These are phyloP conservation scores for Leccinum aurantiacum DNA, from an alignment of 768 basidiomycete genomes.

Conservation along the genomic window DNA sequence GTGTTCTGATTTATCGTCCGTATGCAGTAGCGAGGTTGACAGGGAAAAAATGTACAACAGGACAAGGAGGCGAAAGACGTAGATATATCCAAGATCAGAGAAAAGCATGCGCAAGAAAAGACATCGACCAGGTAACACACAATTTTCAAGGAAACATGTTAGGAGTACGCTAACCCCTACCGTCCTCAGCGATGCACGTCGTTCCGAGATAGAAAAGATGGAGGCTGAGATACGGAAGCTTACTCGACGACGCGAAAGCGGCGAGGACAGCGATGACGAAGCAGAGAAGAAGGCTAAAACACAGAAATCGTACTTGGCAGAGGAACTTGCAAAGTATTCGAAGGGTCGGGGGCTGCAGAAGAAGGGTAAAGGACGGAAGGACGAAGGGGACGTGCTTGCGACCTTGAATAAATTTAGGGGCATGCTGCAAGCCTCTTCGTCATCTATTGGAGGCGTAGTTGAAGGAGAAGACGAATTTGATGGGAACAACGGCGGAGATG, in stretches of 20 bases:
- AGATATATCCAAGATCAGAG: conserved; percentile 72
- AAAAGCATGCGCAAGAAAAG: conserved; percentile 72
- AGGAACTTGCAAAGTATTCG: conserved; percentile 81
- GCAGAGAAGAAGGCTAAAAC: conserved; percentile 58
- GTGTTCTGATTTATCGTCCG: neutral
- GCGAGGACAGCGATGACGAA: conserved; percentile 65
- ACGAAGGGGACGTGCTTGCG: conserved; percentile 71
- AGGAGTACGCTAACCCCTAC: conserved; percentile 3
- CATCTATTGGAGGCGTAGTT: conserved; percentile 32
- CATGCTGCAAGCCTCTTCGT: conserved; percentile 52
- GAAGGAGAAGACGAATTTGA: conserved; percentile 18
- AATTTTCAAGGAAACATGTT: neutral
- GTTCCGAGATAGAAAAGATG: conserved; percentile 82
- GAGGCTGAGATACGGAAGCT: conserved; percentile 85
- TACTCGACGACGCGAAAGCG: conserved; percentile 54
- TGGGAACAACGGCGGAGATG: conserved; percentile 16
- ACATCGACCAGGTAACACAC: conserved; percentile 52
- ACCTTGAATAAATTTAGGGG: conserved; percentile 69
- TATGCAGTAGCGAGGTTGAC: neutral
- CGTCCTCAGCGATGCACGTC: conserved; percentile 53
- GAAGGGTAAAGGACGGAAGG: conserved; percentile 59
- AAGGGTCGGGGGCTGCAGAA: conserved; percentile 59
- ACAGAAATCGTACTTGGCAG: conserved; percentile 66
- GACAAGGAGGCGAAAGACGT: conserved; percentile 23
- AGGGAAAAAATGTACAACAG: neutral